Evolutionary conservation across 2,329 filamentous ascomycete species (phyloP).

Genomic region (Setomelanomma holmii): DNA sequence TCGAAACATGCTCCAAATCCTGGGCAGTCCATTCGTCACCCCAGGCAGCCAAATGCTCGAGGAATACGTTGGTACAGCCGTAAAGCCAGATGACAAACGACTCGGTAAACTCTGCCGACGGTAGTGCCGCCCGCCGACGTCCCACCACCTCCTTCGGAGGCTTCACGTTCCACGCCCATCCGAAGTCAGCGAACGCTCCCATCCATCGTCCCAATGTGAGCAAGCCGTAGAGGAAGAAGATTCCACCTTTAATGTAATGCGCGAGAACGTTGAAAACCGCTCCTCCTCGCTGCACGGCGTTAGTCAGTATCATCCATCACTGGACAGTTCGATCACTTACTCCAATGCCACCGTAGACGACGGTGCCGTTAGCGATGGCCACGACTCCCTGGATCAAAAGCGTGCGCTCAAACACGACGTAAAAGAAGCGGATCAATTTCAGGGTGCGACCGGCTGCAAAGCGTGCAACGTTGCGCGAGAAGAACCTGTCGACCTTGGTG

Average conservation of each 20-base stretch:
- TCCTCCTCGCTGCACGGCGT: slow-evolving; percentile 63
- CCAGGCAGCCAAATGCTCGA: slow-evolving; percentile 83
- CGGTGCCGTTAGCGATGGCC: slow-evolving; percentile 72
- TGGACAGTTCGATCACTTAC: slow-evolving; percentile 60
- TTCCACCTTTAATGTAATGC: slow-evolving; percentile 91
- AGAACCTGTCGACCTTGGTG: slow-evolving; percentile 57
- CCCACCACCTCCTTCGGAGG: slow-evolving; percentile 65
- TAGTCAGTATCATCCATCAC: slow-evolving; percentile 8
- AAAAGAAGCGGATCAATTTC: slow-evolving; percentile 64
- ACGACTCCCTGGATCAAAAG: slow-evolving; percentile 81
- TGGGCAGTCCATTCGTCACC: slow-evolving; percentile 75
- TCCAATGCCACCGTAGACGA: slow-evolving; percentile 83
- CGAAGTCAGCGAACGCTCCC: slow-evolving; percentile 86
- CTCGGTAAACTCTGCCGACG: slow-evolving; percentile 87
- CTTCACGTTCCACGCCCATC: slow-evolving; percentile 94
- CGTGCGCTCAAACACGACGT: slow-evolving; percentile 75
- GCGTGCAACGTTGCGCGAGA: slow-evolving; percentile 62
- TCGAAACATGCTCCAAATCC: slow-evolving; percentile 91
- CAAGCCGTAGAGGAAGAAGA: slow-evolving; percentile 93
- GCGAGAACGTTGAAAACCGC: slow-evolving; percentile 84
- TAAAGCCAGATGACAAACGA: slow-evolving; percentile 91
- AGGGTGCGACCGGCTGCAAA: slow-evolving; percentile 64
- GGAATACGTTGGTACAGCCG: slow-evolving; percentile 86
- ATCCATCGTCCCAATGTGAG: slow-evolving; percentile 88
- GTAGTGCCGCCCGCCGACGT: slow-evolving; percentile 67